Percentiles rank a stretch among this genome's conserved stretches.
Conservation (phyloP, 495 filamentous ascomycete species). For the Tuber calosporum region DNA sequence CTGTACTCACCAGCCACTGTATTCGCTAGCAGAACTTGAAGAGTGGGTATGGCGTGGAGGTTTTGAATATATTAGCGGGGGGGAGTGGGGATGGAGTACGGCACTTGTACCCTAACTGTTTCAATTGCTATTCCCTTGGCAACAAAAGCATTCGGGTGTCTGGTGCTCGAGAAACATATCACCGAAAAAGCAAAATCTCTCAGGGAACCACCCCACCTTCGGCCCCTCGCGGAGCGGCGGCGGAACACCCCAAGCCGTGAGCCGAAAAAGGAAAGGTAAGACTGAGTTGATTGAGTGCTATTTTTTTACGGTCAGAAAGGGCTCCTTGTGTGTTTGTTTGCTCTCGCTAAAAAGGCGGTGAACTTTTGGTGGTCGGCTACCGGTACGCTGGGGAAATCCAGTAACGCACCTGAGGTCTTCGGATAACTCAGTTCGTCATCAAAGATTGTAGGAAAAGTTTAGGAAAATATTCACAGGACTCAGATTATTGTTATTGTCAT, state of each 20-base stretch:
- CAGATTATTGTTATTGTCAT: neutral
- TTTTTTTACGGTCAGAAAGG: neutral
- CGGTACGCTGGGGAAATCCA: neutral
- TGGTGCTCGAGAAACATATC: neutral
- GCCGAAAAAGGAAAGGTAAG: neutral
- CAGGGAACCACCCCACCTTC: neutral
- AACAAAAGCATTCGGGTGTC: neutral
- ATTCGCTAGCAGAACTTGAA: neutral
- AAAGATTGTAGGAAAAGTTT: neutral
- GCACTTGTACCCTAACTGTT: neutral
- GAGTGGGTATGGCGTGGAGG: neutral
- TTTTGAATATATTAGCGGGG: neutral
- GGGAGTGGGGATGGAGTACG: neutral
- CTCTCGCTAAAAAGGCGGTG: neutral
- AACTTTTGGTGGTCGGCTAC: neutral
- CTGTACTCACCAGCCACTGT: neutral
- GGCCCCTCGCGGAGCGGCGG: neutral
- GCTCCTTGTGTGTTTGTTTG: neutral
- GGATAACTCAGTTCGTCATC: neutral
- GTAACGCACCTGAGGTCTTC: neutral
- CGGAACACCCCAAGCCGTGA: neutral
- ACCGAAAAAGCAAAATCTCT: neutral
- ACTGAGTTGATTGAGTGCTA: neutral
- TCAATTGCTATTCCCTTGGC: neutral
- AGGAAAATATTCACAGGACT: neutral